Base-by-base conservation (phyloP, 1,139 yeast species). In the Suhomyces terraborum region DNA sequence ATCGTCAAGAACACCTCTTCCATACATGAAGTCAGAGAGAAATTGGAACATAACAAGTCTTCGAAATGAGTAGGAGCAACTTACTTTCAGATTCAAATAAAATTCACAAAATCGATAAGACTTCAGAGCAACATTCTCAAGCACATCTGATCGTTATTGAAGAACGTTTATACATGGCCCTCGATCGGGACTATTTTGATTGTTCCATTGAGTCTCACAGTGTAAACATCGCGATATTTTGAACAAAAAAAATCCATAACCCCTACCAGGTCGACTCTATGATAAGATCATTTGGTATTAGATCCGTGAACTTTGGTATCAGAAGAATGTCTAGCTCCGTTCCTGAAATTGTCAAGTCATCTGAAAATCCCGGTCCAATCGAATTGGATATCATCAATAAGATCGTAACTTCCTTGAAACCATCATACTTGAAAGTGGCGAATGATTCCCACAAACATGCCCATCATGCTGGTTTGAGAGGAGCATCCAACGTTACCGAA, bases 391-490 rank as follows among this genome's bases (percentile, higher is more conserved):
- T 84, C 29, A 62, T 62, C 22, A 50, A 62, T 6, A 82, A 82
- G 53, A 56, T 87, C 16, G 53, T 61, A 18, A 48, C 54, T 2
- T 62, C 65, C 8, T 71, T 86, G 47, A 61, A 71, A 7, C 88
- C 93, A 0, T 48, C 68, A 1, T 64, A 58, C 41, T 67, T 88
- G 32, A 77, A 75, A 39, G 70, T 88, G 18, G 72, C 70, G 47
- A 93, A 93, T 60, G 98, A 93, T 62, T 88, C 96, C 3, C 81
- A 80, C 61, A 85, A 86, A 59, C 98, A 93, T 62, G 79, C 91
- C 2, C 94, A 88, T 53, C 98, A 93, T 61, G 84, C 82, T 42
- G 93, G 95, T 1, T 77, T 88, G 72, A 75, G 82, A 45, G 88
- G 84, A 4, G 88, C 91, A 8, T 52, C 72, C 3, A 88, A 88